phyloP scores from a whole-genome alignment of 2,329 filamentous ascomycete species.

The Sclerotinia trifoliorum region DNA sequence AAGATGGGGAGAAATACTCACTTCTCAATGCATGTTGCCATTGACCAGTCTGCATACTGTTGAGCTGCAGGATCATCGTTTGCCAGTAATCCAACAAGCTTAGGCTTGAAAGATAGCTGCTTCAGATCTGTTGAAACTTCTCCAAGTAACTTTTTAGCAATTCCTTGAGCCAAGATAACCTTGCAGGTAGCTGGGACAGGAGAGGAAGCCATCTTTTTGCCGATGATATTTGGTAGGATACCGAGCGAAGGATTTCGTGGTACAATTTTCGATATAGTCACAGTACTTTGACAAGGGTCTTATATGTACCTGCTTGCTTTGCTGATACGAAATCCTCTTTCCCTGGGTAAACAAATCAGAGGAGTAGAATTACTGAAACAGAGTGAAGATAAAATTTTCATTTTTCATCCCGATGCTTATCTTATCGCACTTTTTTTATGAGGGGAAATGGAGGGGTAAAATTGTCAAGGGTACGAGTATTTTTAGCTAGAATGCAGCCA shows the following conservation, averaged over 20 bases:
- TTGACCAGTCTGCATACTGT: conserved; percentile 96
- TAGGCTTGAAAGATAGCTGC: conserved; percentile 69
- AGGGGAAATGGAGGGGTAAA: conserved; percentile 19
- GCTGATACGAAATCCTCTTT: background rate
- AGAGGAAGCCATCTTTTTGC: conserved; percentile 24
- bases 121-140: conserved; percentile 77
- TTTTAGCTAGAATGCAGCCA: too few species aligned
- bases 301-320: background rate
- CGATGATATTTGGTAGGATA: background rate
- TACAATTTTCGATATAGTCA: background rate
- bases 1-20: conserved; percentile 51
- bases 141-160: conserved; percentile 75
- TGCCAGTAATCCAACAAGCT: conserved; percentile 86
- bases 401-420: conserved; percentile 14
- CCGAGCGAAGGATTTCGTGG: background rate
- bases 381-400: conserved; percentile 12
- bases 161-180: conserved; percentile 83
- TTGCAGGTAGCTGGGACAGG: conserved; percentile 66
- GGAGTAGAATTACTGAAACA: background rate
- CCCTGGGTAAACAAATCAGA: background rate
- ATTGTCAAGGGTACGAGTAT: background rate
- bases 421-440: conserved; percentile 5
- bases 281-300: background rate
- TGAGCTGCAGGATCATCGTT: conserved; percentile 87
- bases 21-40: conserved; percentile 95